phyloP scores from a whole-genome alignment of 2,329 filamentous ascomycete genomes.

The Hymenoscyphus fructigenus region DNA sequence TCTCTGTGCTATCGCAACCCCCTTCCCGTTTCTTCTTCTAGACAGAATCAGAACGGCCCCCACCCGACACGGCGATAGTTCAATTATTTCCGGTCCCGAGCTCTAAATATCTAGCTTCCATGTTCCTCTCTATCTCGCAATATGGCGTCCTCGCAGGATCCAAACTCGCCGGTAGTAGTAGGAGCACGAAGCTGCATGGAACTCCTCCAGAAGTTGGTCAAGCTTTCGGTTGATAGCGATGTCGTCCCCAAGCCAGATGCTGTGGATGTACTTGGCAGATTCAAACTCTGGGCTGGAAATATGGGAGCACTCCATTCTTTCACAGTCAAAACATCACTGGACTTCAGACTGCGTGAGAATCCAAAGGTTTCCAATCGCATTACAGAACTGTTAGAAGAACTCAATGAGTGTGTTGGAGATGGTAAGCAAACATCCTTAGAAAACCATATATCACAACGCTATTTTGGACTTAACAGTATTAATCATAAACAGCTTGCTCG shows the following conservation, averaged over 20 bases:
- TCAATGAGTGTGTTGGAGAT: neutral
- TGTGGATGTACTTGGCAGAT: neutral
- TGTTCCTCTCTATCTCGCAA: neutral
- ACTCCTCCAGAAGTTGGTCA: constrained; percentile 1
- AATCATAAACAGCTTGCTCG: constrained; percentile 3
- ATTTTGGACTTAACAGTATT: neutral
- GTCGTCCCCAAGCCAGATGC: neutral
- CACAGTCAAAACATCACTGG: neutral
- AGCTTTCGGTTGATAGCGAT: neutral
- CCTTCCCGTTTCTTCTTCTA: too few species aligned
- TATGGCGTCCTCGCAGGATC: neutral
- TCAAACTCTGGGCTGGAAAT: constrained; percentile 8
- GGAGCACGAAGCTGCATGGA: constrained; percentile 11
- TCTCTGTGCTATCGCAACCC: too few species aligned
- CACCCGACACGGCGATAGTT: neutral
- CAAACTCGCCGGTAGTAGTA: constrained; percentile 5
- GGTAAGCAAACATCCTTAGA: neutral
- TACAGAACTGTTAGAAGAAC: neutral
- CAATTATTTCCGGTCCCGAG: neutral
- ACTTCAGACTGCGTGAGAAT: neutral
- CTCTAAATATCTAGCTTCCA: neutral
- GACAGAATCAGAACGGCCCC: neutral
- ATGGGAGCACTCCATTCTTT: neutral
- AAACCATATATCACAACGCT: neutral
- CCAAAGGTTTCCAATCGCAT: neutral